phyloP scores from a whole-genome alignment of 208 protist species.

The Trypanosomatidae sp. region DNA sequence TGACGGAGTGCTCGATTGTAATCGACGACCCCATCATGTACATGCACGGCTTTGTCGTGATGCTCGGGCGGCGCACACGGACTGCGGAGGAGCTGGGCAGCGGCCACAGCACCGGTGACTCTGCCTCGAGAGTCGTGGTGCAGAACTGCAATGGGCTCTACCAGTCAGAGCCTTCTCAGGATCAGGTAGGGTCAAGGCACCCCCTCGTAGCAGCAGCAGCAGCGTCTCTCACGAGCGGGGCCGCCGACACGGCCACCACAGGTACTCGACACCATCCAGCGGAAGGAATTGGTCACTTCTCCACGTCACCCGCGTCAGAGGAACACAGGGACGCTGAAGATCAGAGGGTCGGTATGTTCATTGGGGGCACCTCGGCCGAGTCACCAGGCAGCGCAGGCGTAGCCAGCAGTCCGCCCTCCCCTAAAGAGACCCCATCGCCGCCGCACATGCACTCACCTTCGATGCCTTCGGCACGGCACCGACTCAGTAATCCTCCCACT shows the following conservation, averaged over 20 bases:
- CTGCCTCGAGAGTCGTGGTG: neutral
- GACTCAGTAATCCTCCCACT: neutral
- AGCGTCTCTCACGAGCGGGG: conserved; percentile 1
- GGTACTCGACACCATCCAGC: neutral
- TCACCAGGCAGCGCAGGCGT: neutral
- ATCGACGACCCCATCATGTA: conserved; percentile 31
- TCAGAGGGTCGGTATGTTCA: no score
- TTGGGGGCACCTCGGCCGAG: neutral
- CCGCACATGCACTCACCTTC: neutral
- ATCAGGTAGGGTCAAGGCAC: neutral
- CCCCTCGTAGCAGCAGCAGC: neutral
- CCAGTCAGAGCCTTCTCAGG: neutral
- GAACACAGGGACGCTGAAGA: neutral
- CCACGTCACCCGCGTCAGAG: neutral
- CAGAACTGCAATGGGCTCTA: neutral
- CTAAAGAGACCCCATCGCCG: neutral
- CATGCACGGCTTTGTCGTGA: conserved; percentile 28
- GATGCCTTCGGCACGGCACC: neutral
- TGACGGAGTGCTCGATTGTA: conserved; percentile 28
- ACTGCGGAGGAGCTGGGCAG: conserved; percentile 4
- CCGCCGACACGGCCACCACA: neutral
- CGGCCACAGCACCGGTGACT: neutral
- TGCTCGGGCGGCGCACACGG: conserved; percentile 26
- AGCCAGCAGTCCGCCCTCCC: neutral
- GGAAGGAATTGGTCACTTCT: neutral